Conservation (phyloP, 768 basidiomycete genomes). For the Gloeophyllum trabeum region DNA sequence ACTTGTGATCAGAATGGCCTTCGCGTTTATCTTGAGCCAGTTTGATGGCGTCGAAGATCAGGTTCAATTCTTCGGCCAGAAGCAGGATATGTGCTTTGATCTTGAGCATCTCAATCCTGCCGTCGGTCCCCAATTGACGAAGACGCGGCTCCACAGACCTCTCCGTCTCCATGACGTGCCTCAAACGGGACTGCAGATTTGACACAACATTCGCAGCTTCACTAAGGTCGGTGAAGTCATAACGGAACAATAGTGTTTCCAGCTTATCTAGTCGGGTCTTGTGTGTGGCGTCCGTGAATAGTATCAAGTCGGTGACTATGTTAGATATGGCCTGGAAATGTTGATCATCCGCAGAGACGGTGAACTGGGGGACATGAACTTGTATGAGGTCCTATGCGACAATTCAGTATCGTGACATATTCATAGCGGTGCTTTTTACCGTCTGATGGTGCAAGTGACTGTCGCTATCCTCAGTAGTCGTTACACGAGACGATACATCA, state of each 20-base stretch:
- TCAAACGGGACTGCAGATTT: constrained; percentile 62
- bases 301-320: constrained; percentile 74
- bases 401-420: background rate
- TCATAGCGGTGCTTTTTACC: constrained; percentile 22
- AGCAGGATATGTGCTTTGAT: constrained; percentile 64
- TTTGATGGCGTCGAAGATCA: constrained; percentile 81
- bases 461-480: constrained; percentile 22
- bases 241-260: constrained; percentile 75
- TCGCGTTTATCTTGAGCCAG: constrained; percentile 69
- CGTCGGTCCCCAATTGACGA: constrained; percentile 30
- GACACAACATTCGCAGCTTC: constrained; percentile 64
- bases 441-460: constrained; percentile 34
- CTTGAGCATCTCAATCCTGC: constrained; percentile 44
- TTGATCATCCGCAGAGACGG: constrained; percentile 71
- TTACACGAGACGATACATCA: constrained; percentile 43
- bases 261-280: constrained; percentile 68
- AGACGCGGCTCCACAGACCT: constrained; percentile 26
- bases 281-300: constrained; percentile 84
- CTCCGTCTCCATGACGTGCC: constrained; percentile 46
- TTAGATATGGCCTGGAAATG: constrained; percentile 82
- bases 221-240: constrained; percentile 73
- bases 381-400: constrained; percentile 64
- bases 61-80: constrained; percentile 67
- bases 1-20: constrained; percentile 59
- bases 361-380: constrained; percentile 76